Conservation (phyloP, 2,329 filamentous ascomycete genomes). For the Fusarium abutilonis region DNA sequence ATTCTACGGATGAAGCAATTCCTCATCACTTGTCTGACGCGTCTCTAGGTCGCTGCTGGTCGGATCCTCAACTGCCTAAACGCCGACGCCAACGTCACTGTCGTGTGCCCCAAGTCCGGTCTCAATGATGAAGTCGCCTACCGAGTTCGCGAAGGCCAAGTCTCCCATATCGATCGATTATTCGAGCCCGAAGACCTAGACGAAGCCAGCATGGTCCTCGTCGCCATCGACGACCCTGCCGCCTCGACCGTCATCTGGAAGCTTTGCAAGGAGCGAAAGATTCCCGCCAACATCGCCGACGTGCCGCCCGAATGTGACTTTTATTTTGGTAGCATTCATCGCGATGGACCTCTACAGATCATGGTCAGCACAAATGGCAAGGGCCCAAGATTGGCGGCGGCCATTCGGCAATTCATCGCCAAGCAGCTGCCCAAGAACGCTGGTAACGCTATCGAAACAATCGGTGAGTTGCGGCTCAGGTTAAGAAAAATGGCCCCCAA, state of each 20-base stretch:
- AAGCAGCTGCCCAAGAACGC: constrained; percentile 78
- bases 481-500: constrained; percentile 80
- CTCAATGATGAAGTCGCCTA: constrained; percentile 89
- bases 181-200: constrained; percentile 92
- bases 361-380: constrained; percentile 99
- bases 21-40: constrained; percentile 1
- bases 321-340: constrained; percentile 95
- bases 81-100: constrained; percentile 88
- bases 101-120: constrained; percentile 81
- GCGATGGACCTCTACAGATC: constrained; percentile 93
- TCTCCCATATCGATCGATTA: constrained; percentile 81
- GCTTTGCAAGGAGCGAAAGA: constrained; percentile 83
- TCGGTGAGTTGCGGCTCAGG: constrained; percentile 82
- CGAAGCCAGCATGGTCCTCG: constrained; percentile 84
- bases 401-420: constrained; percentile 85
- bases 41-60: constrained; percentile 84
- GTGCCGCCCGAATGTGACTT: constrained; percentile 98
- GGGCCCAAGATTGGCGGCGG: constrained; percentile 87
- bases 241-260: constrained; percentile 94
- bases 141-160: constrained; percentile 78
- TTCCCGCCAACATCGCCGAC: constrained; percentile 95
- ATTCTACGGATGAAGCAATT: neutral
- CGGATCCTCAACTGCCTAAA: constrained; percentile 95
- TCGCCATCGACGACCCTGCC: constrained; percentile 90
- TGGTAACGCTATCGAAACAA: constrained; percentile 84